phyloP scores from a whole-genome alignment of 805 yeast genomes.

The Metschnikowia amazonensis region DNA sequence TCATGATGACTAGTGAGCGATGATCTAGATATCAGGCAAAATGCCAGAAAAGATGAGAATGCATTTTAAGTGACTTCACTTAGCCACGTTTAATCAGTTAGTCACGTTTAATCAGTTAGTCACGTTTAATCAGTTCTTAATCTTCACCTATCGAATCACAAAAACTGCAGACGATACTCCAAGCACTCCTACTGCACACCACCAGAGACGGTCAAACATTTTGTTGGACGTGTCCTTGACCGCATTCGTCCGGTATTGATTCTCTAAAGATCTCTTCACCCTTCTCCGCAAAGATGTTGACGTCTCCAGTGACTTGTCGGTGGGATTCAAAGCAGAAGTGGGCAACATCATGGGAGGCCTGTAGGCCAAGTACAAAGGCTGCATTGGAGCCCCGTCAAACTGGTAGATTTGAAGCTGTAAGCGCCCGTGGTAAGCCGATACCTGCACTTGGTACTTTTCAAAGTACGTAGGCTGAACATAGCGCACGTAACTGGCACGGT shows the following conservation, averaged over 20 bases:
- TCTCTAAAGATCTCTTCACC: constrained; percentile 73
- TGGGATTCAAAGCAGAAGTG: constrained; percentile 85
- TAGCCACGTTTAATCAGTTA: too few relatives aligned
- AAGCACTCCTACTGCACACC: constrained; percentile 46
- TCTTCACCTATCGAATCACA: constrained; percentile 26
- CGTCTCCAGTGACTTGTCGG: constrained; percentile 43
- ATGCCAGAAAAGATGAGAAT: too few relatives aligned
- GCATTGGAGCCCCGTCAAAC: constrained; percentile 74
- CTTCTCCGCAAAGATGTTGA: constrained; percentile 35
- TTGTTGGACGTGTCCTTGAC: constrained; percentile 38
- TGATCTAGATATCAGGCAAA: too few relatives aligned
- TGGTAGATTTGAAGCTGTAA: constrained; percentile 69
- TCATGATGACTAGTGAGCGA: too few relatives aligned
- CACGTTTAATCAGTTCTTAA: too few relatives aligned
- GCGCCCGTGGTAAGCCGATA: constrained; percentile 83
- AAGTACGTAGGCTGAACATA: constrained; percentile 66
- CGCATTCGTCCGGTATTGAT: constrained; percentile 76
- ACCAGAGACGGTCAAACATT: constrained; percentile 51
- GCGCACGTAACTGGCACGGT: constrained; percentile 57
- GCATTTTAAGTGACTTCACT: too few relatives aligned
- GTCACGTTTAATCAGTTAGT: too few relatives aligned
- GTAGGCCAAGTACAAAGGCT: constrained; percentile 89
- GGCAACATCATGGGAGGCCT: constrained; percentile 96
- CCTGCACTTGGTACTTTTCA: constrained; percentile 50
- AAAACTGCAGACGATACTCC: constrained; percentile 38